phyloP scores from a whole-genome alignment of 2,329 filamentous ascomycete species.

The Calcarisporium arbuscula region DNA sequence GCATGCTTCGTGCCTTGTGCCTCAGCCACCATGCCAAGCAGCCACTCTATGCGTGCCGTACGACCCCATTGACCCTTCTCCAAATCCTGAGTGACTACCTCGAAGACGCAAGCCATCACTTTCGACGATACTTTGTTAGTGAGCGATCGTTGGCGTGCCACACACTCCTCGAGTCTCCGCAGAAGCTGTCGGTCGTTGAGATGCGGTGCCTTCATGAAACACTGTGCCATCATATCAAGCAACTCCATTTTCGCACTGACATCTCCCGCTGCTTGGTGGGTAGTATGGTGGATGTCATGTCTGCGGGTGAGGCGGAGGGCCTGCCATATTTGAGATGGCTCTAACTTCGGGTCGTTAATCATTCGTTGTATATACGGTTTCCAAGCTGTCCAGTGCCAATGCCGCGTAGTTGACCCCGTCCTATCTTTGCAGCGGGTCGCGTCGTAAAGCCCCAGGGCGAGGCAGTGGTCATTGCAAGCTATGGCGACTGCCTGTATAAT shows the following conservation, averaged over 20 bases:
- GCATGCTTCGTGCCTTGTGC: slow-evolving; percentile 15
- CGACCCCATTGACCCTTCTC: slow-evolving; percentile 25
- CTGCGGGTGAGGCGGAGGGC: slow-evolving; percentile 15
- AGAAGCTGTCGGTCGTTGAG: slow-evolving; percentile 23
- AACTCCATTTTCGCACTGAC: slow-evolving; percentile 18
- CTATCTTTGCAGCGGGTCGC: slow-evolving; percentile 6
- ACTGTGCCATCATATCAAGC: slow-evolving; percentile 22
- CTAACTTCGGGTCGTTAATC: slow-evolving; percentile 23
- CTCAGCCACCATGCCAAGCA: slow-evolving; percentile 19
- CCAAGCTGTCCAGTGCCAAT: slow-evolving; percentile 29
- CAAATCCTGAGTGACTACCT: slow-evolving; percentile 25
- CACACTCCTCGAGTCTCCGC: slow-evolving; percentile 21
- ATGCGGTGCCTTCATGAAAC: slow-evolving; percentile 21
- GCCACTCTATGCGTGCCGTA: slow-evolving; percentile 21
- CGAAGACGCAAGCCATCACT: slow-evolving; percentile 20
- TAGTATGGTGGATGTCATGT: slow-evolving; percentile 1
- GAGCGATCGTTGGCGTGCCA: slow-evolving; percentile 17
- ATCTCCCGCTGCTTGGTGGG: slow-evolving; percentile 6
- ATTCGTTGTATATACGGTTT: slow-evolving; percentile 22
- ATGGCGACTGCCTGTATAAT: slow-evolving; percentile 11
- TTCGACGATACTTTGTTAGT: slow-evolving; percentile 16
- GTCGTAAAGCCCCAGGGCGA: slow-evolving; percentile 19
- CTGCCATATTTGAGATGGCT: slow-evolving; percentile 18
- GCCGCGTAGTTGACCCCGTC: background rate
- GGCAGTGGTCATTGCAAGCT: slow-evolving; percentile 16